A percentile compares a stretch with the other conserved stretches of the same genome.
Conservation (phyloP, 164 flowering plant species). For the Aristolochia fimbriata region DNA sequence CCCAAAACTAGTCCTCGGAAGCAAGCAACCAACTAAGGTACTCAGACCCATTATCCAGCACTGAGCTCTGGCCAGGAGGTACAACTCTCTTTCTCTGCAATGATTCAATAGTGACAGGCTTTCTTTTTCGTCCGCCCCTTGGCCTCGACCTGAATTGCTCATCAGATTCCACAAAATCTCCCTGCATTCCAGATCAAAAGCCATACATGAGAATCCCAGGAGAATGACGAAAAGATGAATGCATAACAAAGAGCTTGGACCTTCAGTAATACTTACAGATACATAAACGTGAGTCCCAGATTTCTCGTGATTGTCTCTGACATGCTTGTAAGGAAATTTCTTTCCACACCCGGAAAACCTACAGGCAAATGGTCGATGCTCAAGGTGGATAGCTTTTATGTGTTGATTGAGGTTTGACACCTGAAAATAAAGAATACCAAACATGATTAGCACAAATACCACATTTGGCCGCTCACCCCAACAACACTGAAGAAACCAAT, state of each 20-base stretch:
- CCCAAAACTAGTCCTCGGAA: neutral
- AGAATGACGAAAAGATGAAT: neutral
- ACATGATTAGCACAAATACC: neutral
- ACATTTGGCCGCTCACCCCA: neutral
- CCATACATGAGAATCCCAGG: neutral
- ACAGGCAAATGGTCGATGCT: conserved; percentile 48
- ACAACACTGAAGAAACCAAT: neutral
- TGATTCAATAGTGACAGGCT: conserved; percentile 30
- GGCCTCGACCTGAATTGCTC: conserved; percentile 45
- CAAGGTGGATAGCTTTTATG: conserved; percentile 63
- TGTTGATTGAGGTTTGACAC: conserved; percentile 69
- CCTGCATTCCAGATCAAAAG: conserved; percentile 6
- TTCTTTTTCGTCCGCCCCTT: conserved; percentile 70
- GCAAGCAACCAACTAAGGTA: conserved; percentile 26
- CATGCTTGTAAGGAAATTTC: conserved; percentile 68
- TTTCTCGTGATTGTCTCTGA: conserved; percentile 77
- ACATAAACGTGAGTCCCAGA: conserved; percentile 41
- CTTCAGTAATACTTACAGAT: conserved; percentile 24
- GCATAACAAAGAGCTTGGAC: neutral
- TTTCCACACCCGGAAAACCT: conserved; percentile 48
- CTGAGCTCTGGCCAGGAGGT: conserved; percentile 17
- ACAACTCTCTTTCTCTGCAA: conserved; percentile 56
- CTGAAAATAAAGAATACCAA: conserved; percentile 26
- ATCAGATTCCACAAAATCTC: conserved; percentile 39
- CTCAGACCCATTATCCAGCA: conserved; percentile 9